phyloP scores from a whole-genome alignment of 148 eudicot genomes.

The Oxyria digyna region DNA sequence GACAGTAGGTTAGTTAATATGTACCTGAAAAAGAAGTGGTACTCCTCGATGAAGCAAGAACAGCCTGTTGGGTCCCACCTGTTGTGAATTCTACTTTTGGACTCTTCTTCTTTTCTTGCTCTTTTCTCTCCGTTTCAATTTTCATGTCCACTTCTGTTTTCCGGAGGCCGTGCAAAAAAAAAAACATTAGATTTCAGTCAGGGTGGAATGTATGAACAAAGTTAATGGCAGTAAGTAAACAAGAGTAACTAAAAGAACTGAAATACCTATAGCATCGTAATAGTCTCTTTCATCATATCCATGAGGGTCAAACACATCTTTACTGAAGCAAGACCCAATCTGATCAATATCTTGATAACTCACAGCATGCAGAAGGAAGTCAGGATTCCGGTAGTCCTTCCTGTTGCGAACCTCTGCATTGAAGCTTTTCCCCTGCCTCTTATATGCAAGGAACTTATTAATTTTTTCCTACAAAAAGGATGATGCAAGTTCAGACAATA shows the following conservation, averaged over 20 bases:
- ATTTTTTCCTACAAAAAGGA: slow-evolving; percentile 56
- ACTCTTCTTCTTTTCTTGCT: slow-evolving; percentile 76
- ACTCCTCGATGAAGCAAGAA: slow-evolving; percentile 40
- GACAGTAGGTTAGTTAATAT: not conserved
- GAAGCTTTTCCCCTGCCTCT: slow-evolving; percentile 65
- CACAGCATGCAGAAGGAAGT: slow-evolving; percentile 94
- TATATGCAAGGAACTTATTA: slow-evolving; percentile 53
- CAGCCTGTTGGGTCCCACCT: slow-evolving; percentile 52
- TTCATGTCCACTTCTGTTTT: slow-evolving; percentile 76
- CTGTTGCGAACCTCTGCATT: slow-evolving; percentile 89
- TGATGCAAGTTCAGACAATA: not conserved
- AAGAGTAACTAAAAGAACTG: not conserved
- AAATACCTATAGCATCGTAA: slow-evolving; percentile 72
- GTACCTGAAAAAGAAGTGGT: slow-evolving; percentile 57
- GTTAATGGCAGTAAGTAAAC: not conserved
- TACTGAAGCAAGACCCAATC: slow-evolving; percentile 85
- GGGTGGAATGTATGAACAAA: not conserved
- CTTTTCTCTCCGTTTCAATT: slow-evolving; percentile 82
- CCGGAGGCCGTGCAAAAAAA: slow-evolving; percentile 8
- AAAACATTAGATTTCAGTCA: not conserved
- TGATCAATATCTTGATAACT: slow-evolving; percentile 93
- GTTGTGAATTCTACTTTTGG: slow-evolving; percentile 69
- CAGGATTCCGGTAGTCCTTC: slow-evolving; percentile 94
- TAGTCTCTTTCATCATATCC: slow-evolving; percentile 88
- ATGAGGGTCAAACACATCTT: slow-evolving; percentile 95